These are phyloP conservation scores for Tetrahymena elliotti DNA, from an alignment of 73 alveolate genomes.

Conservation along the genomic window DNA sequence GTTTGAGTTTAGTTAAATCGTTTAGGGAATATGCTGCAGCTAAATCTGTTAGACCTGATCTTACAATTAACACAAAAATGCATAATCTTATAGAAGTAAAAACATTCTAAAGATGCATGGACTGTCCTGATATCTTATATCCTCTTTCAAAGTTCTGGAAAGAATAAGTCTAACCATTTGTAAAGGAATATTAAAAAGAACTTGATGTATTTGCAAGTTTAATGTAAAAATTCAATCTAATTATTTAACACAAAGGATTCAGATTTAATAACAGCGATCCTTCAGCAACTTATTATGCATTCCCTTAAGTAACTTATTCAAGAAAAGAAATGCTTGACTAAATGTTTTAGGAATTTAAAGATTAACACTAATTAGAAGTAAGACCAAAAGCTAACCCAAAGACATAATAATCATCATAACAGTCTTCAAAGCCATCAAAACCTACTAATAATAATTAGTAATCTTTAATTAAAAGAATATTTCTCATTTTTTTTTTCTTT, in stretches of 20 bases:
- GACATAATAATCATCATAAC: background rate
- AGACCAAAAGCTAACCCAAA: background rate
- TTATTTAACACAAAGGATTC: background rate
- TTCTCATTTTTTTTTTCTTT: no score
- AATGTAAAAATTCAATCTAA: background rate
- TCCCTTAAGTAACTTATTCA: background rate
- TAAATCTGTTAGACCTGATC: slow-evolving; percentile 16
- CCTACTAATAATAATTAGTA: background rate
- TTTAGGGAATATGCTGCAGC: slow-evolving; percentile 27
- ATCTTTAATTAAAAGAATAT: no score
- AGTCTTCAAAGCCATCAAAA: background rate
- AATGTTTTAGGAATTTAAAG: background rate
- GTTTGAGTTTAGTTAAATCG: slow-evolving; percentile 3
- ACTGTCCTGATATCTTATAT: slow-evolving; percentile 18
- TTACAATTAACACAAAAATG: slow-evolving; percentile 5
- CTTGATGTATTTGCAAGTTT: background rate
- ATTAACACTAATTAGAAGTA: background rate
- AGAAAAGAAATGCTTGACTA: background rate
- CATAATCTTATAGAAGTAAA: slow-evolving; percentile 18
- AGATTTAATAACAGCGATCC: background rate
- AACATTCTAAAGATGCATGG: slow-evolving; percentile 22
- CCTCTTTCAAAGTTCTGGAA: slow-evolving; percentile 18
- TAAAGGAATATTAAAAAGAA: background rate
- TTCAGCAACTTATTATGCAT: background rate
- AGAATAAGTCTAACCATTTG: background rate